Evolutionary conservation across 345 rosid species (phyloP), one percentile per base, ranked within the genome.

Genomic region (Eucalyptus urophylla): DNA sequence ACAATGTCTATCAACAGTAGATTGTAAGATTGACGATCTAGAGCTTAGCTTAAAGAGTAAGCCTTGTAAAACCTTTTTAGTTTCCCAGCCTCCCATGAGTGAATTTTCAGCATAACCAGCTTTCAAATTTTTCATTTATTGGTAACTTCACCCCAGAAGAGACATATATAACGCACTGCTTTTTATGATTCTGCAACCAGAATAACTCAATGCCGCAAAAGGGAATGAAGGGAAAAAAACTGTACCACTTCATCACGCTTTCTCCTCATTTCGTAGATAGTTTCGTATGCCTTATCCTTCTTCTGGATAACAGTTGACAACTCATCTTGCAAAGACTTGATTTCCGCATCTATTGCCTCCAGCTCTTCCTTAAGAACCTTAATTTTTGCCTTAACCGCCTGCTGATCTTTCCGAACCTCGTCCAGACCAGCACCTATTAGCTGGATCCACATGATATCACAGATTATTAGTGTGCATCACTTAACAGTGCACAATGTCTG

Each of bases 361-460:
- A 94, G 54, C 92, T 93, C 94, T 81, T 90, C 96, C 86, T 91
- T 92, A 86, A 96, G 95, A 89, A 88, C 90, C 90, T 56, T 90
- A 65, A 94, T 93, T 92, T 95, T 95, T 76, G 92, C 92, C 90
- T 95, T 92, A 80, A 94, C 90, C 43, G 93, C 97, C 88, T 95
- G 97, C 86, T 94, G 94, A 90, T 97, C 97, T 92, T 97, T 98
- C 93, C 92, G 96, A 81, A 95, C 98, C 92, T 98, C 99, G 27
- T 94, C 96, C 94, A 96, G 92, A 90, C 95, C 98, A 89, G 91
- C 97, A 87, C 96, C 97, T 93, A 95, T 94, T 89, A 94, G 93
- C 99, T 98, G 87, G 44, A 92, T 87, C 88, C 89, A 90, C 5
- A 90, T 60, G 29, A 33, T 5, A 85, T 56, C 54, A 86, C 53